Conservation (phyloP, 495 filamentous ascomycete species). For the Penicillium paxilli region DNA sequence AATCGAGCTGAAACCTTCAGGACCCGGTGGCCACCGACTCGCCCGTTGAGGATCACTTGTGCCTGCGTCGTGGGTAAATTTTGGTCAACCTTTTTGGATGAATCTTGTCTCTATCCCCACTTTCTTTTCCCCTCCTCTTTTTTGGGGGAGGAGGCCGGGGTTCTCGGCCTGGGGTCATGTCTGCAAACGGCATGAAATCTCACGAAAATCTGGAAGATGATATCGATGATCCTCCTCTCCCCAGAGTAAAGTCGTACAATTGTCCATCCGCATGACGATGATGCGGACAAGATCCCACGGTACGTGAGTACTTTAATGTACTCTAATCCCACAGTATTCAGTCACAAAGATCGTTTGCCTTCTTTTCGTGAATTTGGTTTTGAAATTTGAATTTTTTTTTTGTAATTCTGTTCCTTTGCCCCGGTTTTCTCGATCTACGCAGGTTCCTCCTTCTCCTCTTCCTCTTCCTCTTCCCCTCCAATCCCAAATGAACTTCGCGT, state of each 20-base stretch:
- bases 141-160: too few species aligned
- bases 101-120: neutral
- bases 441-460: neutral
- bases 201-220: slow-evolving; percentile 9
- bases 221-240: slow-evolving; percentile 17
- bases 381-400: too few species aligned
- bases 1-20: slow-evolving; percentile 20
- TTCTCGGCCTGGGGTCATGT: neutral
- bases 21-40: slow-evolving; percentile 19
- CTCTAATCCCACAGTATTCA: slow-evolving; percentile 1
- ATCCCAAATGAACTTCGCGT: neutral
- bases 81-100: neutral
- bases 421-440: neutral
- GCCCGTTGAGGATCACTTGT: slow-evolving; percentile 17
- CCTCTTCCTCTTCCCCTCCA: neutral
- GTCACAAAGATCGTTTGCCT: neutral
- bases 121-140: neutral
- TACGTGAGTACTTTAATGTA: slow-evolving; percentile 15
- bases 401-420: neutral
- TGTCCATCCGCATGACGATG: slow-evolving; percentile 14
- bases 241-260: slow-evolving; percentile 2
- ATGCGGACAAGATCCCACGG: slow-evolving; percentile 12
- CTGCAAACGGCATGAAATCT: slow-evolving; percentile 23
- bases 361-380: too few species aligned
- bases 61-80: slow-evolving; percentile 18